Evolutionary conservation across 306 rosid species (phyloP).

Genomic region (Quercus aquifolioides): DNA sequence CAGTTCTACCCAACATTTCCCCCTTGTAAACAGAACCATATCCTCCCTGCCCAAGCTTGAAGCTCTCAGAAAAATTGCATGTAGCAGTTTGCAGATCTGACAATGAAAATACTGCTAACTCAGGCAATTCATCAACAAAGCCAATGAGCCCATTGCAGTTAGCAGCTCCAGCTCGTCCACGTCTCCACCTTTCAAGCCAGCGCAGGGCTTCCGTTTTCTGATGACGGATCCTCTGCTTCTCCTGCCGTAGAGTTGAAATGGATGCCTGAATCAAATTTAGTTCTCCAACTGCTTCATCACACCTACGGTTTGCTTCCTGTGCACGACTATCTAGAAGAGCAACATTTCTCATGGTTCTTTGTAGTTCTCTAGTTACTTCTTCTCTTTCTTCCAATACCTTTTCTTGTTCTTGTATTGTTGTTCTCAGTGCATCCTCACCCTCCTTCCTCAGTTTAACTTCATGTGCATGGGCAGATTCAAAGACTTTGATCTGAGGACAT

Average conservation of each 20-base stretch:
- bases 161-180: constrained; percentile 48
- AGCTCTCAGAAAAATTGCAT: constrained; percentile 79
- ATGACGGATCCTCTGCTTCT: constrained; percentile 57
- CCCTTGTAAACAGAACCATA: constrained; percentile 79
- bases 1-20: constrained; percentile 79
- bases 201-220: constrained; percentile 61
- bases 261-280: constrained; percentile 59
- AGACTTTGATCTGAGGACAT: constrained; percentile 43
- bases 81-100: constrained; percentile 73
- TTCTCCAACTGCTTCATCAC: constrained; percentile 53
- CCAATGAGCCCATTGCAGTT: constrained; percentile 42
- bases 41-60: constrained; percentile 62
- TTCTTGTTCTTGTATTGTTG: constrained; percentile 49
- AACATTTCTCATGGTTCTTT: constrained; percentile 56
- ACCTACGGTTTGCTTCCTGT: constrained; percentile 57
- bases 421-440: constrained; percentile 51
- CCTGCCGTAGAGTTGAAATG: constrained; percentile 54
- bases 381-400: constrained; percentile 50
- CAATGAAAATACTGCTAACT: constrained; percentile 62
- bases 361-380: constrained; percentile 38
- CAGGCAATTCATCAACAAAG: constrained; percentile 45
- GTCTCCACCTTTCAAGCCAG: constrained; percentile 80
- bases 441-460: constrained; percentile 57
- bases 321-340: constrained; percentile 54
- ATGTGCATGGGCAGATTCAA: constrained; percentile 42